Base-by-base conservation (phyloP, 202 grass and related monocot species). In the Panicum virgatum region DNA sequence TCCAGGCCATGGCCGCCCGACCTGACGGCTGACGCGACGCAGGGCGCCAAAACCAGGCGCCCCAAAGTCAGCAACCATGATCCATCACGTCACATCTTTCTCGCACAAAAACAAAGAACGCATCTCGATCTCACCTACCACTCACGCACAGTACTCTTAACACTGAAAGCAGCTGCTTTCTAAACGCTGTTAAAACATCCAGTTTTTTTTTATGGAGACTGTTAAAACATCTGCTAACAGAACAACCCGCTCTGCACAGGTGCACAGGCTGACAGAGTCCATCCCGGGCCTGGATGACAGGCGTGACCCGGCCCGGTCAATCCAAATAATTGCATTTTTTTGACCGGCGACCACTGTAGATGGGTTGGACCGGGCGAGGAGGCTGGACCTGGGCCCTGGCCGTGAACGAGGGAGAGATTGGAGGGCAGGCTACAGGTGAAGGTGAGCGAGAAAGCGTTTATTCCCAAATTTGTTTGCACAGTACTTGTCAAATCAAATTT, bases 311-410 rank as follows among this genome's bases (percentile, higher is more conserved):
- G 37, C 6, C 46, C 9, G 15, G 79, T 83, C 79, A 79, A 75
- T 63, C 79, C 60, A 37, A 90, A 90, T 86, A 83, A 90, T 83
- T 82, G 79, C 42, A 29, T 34, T 7, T 62, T n/a, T 78, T 79
- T 86, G 74, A 90, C 74, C 46, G 34, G 32, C 3, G 25, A 66
- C 72, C 2, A 79, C 83, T 89, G 88, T 86, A 22, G 83, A 50
- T 5, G 11, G 12, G 45, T 32, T 72, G 87, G 71, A 80, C 81
- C 26, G 78, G 43, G 42, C 38, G n/a, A 23, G 54, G n/a, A 45
- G 6, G 39, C 32, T 32, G 29, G 29, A 1, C 29, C 29, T 30
- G 29, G 32, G 32, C 32, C 32, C 27, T 15, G 69, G 19, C 46
- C 8, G n/a, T n/a, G n/a, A n/a, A n/a, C n/a, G n/a, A n/a, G n/a